phyloP scores from a whole-genome alignment of 2,329 filamentous ascomycete species.

The Aplosporella prunicola region DNA sequence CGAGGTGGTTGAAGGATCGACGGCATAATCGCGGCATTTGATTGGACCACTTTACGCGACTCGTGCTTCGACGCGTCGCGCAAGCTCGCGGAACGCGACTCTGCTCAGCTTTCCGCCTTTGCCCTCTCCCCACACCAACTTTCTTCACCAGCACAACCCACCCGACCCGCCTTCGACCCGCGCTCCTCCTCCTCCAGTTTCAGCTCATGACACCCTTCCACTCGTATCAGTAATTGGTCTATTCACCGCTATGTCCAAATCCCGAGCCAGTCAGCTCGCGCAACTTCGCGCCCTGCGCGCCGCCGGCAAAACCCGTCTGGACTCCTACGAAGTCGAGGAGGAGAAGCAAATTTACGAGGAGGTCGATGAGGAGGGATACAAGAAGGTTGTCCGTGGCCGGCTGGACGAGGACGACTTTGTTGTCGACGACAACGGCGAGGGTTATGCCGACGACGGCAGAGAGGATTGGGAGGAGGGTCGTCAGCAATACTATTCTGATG shows the following conservation, averaged over 20 bases:
- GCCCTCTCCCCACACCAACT: too few species aligned
- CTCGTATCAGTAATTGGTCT: too few species aligned
- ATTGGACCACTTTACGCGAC: too few species aligned
- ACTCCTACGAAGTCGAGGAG: slow-evolving; percentile 78
- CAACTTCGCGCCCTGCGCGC: slow-evolving; percentile 77
- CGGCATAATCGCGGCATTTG: too few species aligned
- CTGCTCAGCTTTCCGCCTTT: too few species aligned
- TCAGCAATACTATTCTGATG: slow-evolving; percentile 53
- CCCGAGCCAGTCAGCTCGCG: slow-evolving; percentile 38
- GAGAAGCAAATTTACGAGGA: slow-evolving; percentile 85
- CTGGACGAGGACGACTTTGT: slow-evolving; percentile 96
- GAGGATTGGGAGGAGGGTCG: slow-evolving; percentile 57
- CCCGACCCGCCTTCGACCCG: too few species aligned
- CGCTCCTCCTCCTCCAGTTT: neutral
- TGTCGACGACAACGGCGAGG: slow-evolving; percentile 94
- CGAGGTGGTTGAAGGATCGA: too few species aligned
- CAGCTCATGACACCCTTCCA: too few species aligned
- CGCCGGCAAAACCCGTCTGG: slow-evolving; percentile 83
- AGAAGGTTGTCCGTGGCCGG: slow-evolving; percentile 82
- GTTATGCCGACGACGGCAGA: slow-evolving; percentile 92
- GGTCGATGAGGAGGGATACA: slow-evolving; percentile 88
- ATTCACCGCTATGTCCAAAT: too few species aligned
- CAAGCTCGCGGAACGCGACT: slow-evolving; percentile 7
- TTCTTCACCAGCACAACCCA: too few species aligned
- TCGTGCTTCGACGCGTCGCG: slow-evolving; percentile 1